phyloP scores from a whole-genome alignment of 208 protist species.

The Eutreptiella sp. region DNA sequence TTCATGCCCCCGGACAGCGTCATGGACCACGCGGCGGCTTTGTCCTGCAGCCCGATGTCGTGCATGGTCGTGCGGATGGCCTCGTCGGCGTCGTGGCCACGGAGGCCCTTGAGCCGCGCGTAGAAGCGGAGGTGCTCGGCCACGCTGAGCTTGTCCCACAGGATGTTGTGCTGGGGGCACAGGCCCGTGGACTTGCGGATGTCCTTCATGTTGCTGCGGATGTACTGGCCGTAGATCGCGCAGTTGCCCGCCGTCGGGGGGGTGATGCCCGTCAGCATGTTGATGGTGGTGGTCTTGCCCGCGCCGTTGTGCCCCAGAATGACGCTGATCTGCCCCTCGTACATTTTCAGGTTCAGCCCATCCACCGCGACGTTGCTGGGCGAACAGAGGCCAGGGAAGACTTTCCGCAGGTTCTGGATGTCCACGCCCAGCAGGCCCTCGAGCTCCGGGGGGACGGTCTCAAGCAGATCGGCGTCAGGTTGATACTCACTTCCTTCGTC shows the following conservation, averaged over 20 bases:
- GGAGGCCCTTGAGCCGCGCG: constrained; percentile 68
- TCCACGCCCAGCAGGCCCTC: neutral
- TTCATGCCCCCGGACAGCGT: constrained; percentile 32
- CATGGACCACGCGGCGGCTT: constrained; percentile 43
- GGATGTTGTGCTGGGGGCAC: constrained; percentile 83
- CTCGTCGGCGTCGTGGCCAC: constrained; percentile 44
- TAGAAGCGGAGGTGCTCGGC: constrained; percentile 84
- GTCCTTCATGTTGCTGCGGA: constrained; percentile 32
- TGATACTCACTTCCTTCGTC: neutral
- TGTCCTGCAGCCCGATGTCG: constrained; percentile 50
- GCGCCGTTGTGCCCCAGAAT: constrained; percentile 48
- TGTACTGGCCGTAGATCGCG: constrained; percentile 36
- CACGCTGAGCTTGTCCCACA: constrained; percentile 80
- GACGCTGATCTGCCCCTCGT: constrained; percentile 17
- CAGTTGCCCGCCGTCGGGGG: constrained; percentile 36
- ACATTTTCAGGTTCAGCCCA: constrained; percentile 3
- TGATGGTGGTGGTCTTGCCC: constrained; percentile 55
- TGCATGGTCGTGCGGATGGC: constrained; percentile 49
- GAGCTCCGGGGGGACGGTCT: neutral
- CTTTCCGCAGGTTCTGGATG: constrained; percentile 3
- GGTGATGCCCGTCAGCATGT: constrained; percentile 44
- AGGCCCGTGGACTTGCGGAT: constrained; percentile 67
- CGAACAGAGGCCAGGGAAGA: neutral
- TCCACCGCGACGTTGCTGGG: neutral
- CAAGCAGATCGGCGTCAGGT: constrained; percentile 9